phyloP scores from a whole-genome alignment of 2,329 filamentous ascomycete species.

The Fusarium setosum region DNA sequence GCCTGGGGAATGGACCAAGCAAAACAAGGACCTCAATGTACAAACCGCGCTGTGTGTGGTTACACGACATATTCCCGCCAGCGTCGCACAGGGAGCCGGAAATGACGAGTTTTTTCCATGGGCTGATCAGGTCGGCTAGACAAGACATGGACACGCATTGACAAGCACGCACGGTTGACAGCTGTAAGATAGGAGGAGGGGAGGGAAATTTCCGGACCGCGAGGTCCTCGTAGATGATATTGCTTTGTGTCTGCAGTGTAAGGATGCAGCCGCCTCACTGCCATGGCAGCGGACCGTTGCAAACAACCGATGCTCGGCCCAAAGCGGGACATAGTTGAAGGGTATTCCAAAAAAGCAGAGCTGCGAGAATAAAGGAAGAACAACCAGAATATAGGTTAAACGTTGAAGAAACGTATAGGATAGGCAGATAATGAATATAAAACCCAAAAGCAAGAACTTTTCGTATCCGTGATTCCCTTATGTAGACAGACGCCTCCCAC shows the following conservation, averaged over 20 bases:
- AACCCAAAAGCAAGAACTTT: conserved; percentile 42
- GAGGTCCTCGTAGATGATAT: neutral
- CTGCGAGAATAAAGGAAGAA: conserved; percentile 10
- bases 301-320: conserved; percentile 10
- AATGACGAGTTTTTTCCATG: conserved; percentile 9
- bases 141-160: no score
- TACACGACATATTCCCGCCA: conserved; percentile 19
- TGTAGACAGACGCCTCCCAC: conserved; percentile 45
- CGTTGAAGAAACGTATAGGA: conserved; percentile 8
- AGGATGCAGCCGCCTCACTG: conserved; percentile 1
- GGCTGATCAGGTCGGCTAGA: conserved; percentile 11
- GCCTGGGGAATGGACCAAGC: neutral
- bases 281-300: neutral
- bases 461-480: conserved; percentile 42
- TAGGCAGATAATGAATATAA: conserved; percentile 29
- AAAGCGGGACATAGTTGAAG: conserved; percentile 8
- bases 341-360: conserved; percentile 20
- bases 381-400: conserved; percentile 4
- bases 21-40: neutral
- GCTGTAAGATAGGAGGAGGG: neutral
- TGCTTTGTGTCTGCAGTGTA: neutral
- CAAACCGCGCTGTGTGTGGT: conserved; percentile 16
- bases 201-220: neutral
- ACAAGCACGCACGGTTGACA: no score
- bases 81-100: conserved; percentile 10